Base-by-base conservation (phyloP, 371 early-diverging fungal genomes). In the Lichtheimia ramosa region DNA sequence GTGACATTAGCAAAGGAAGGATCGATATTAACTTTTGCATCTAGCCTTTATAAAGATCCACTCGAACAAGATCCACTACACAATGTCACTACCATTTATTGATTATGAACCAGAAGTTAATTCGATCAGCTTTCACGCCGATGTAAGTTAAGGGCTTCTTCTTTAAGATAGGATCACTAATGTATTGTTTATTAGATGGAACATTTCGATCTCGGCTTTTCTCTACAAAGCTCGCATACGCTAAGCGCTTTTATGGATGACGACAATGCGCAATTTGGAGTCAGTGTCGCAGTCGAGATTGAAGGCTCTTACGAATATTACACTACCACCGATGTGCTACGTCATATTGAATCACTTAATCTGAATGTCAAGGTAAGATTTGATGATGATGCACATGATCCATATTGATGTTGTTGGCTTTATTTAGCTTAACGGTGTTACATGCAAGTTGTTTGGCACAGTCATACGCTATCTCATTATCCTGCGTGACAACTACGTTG, bases 401-500 rank as follows among this genome's bases (percentile, higher is more conserved):
- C 1, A 12, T 43, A 24, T 48, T 51, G 1, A 10, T 21, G 43
- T 16, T 24, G 5, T 18, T 25, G 15, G 12, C 13, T 34, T 43
- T 39, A 21, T 42, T 15, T 54, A 84, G 83, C 74, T 77, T 4
- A 70, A 81, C n/a, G 81, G 83, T 3, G 86, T 83, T 0, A 85
- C 70, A n/a, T 70, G 83, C 43, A 88, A 84, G 48, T 21, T 90
- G 6, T 88, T 84, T 71, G 93, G 92, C 14, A 85, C 85, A 42
- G 73, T 91, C 15, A 80, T 92, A 23, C 82, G 88, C 7, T 87
- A 90, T 55, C 62, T 92, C 1, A 71, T 94, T n/a, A 82, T 88
- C 15, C 59, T 94, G 10, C 84, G 83, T 48, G 89, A 88, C 48
- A 94, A 94, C 59, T 94, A 92, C 60, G 82, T 89, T 52, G 95